A percentile compares a stretch with the other conserved stretches of the same genome.
Evolutionary conservation across 345 rosid species (phyloP).

Genomic region (Acer negundo): DNA sequence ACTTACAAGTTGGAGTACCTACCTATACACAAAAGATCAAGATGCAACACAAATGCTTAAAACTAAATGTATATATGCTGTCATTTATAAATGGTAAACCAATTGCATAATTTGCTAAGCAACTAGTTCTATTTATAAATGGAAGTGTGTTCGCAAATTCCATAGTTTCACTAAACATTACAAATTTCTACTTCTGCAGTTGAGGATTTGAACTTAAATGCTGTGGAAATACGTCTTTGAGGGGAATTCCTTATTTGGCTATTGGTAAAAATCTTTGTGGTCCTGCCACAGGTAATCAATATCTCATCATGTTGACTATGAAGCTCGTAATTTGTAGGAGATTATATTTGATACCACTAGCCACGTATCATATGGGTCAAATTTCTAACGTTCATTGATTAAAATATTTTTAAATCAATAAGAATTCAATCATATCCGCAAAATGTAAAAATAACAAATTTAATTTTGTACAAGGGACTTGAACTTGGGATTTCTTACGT

Average conservation of each 20-base stretch:
- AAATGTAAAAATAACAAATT: too few species aligned
- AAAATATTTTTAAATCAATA: too few species aligned
- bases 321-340: not conserved
- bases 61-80: too few species aligned
- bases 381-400: too few species aligned
- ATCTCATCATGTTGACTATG: not conserved
- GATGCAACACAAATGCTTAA: not conserved
- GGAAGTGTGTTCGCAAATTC: not conserved
- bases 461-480: too few species aligned
- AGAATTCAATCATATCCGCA: too few species aligned
- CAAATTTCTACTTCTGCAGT: slow-evolving; percentile 18
- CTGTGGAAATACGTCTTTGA: slow-evolving; percentile 56
- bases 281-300: slow-evolving; percentile 78
- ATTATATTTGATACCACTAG: not conserved
- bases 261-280: slow-evolving; percentile 96
- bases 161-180: not conserved
- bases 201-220: slow-evolving; percentile 69
- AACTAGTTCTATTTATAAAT: too few species aligned
- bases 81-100: not conserved
- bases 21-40: not conserved
- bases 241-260: slow-evolving; percentile 68
- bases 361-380: too few species aligned
- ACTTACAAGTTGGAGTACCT: not conserved
- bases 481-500: too few species aligned
- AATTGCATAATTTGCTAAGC: too few species aligned